Conservation (phyloP, 2,329 filamentous ascomycete species). For the Aspergillus oerlinghausenensis region DNA sequence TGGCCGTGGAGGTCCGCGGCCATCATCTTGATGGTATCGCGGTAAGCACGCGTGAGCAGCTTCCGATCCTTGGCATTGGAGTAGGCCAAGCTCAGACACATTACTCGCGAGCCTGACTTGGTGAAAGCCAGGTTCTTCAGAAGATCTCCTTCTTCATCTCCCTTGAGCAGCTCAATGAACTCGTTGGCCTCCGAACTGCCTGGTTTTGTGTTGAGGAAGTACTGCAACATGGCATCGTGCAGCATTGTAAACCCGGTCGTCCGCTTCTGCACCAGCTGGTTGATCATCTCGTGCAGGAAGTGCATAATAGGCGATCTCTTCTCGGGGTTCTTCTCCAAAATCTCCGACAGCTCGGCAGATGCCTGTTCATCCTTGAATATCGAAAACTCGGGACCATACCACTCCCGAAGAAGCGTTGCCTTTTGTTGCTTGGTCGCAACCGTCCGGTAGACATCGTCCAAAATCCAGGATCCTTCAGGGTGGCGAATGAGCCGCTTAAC, state of each 20-base stretch:
- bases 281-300: slow-evolving; percentile 79
- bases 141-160: slow-evolving; percentile 83
- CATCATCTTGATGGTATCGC: slow-evolving; percentile 82
- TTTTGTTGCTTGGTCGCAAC: slow-evolving; percentile 84
- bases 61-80: slow-evolving; percentile 91
- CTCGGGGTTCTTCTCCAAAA: slow-evolving; percentile 72
- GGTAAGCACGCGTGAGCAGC: slow-evolving; percentile 79
- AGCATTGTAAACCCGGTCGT: slow-evolving; percentile 96
- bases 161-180: slow-evolving; percentile 85
- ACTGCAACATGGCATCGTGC: slow-evolving; percentile 97
- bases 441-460: slow-evolving; percentile 92
- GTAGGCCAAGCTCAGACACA: slow-evolving; percentile 76
- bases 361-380: slow-evolving; percentile 63
- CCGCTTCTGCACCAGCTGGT: slow-evolving; percentile 91
- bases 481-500: slow-evolving; percentile 93
- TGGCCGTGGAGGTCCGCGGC: slow-evolving; percentile 75
- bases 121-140: slow-evolving; percentile 97
- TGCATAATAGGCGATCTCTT: slow-evolving; percentile 86
- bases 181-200: slow-evolving; percentile 79
- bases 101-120: slow-evolving; percentile 75
- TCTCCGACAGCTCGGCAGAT: slow-evolving; percentile 65
- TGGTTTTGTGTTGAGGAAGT: slow-evolving; percentile 73
- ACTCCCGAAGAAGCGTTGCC: slow-evolving; percentile 78
- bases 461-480: slow-evolving; percentile 92
- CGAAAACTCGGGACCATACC: slow-evolving; percentile 92